Conservation (phyloP, 129 eudicot genomes). For the Flaveria linearis region DNA sequence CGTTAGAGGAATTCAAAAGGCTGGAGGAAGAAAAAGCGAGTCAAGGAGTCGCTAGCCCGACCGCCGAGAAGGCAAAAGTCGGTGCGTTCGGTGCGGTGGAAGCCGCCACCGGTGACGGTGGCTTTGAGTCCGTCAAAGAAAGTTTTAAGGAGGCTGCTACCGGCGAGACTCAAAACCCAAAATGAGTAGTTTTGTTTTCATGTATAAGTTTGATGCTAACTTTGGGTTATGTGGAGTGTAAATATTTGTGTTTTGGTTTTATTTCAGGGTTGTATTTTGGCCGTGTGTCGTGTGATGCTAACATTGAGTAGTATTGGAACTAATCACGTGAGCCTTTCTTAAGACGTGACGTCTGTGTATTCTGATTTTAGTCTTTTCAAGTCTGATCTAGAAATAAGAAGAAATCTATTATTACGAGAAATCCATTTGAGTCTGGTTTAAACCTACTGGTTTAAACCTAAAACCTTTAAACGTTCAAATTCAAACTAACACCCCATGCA, state of each 20-base stretch:
- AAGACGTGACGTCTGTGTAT: no score
- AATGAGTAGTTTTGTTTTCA: background rate
- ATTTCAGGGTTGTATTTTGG: no score
- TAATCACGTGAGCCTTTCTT: no score
- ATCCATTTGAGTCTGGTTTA: no score
- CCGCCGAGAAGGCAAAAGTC: slow-evolving; percentile 32
- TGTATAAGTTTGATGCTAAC: background rate
- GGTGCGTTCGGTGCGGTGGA: slow-evolving; percentile 37
- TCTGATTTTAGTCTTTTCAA: no score
- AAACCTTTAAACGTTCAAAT: no score
- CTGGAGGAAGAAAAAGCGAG: slow-evolving; percentile 45
- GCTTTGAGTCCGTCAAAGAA: slow-evolving; percentile 32
- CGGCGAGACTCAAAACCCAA: slow-evolving; percentile 8
- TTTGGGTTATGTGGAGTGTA: background rate
- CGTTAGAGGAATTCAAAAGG: slow-evolving; percentile 48
- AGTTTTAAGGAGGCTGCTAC: slow-evolving; percentile 31
- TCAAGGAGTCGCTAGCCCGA: slow-evolving; percentile 47
- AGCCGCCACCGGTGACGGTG: slow-evolving; percentile 22
- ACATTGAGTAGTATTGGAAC: no score
- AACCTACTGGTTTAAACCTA: no score
- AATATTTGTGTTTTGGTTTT: background rate
- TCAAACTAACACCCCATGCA: no score
- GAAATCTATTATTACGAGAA: no score
- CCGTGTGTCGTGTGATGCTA: no score
- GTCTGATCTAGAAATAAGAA: no score